Evolutionary conservation across 495 filamentous ascomycete genomes (phyloP), one percentile per base, ranked within the genome.

Genomic region (Aspergillus olivimuriae): DNA sequence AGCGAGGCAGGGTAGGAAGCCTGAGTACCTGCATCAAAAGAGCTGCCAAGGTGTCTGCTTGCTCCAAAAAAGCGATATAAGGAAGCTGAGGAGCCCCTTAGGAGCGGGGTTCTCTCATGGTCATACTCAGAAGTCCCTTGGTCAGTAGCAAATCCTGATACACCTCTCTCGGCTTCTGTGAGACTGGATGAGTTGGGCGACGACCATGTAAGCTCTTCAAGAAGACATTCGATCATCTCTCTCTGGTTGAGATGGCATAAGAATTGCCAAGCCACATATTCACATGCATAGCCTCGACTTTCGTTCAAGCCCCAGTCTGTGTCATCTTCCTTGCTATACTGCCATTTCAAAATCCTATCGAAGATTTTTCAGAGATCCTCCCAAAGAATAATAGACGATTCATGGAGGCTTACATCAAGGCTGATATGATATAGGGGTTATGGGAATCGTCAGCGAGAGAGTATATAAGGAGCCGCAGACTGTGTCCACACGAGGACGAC

Each of bases 211-310:
- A 94, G 75, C 54, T 95, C 87, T 50, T 84, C 80, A n/a, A 94
- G 73, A 35, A 92, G 80, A 50, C 81, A 88, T 31, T 92, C 85
- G 28, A 95, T 83, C 8, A 81, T 80, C 52, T 95, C 91, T 21
- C 80, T 69, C 47, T 90, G 84, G 3, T 86, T 83, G 17, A 95
- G 63, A 56, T 82, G 82, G 24, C 81, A 82, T 33, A 95, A 70
- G 50, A 92, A 89, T 34, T 90, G 78, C 84, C 89, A 95, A 20
- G 91, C 91, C 14, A 94, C 84, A 50, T 91, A 86, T 64, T 97
- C 90, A 60, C 89, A 95, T 18, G 87, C 89, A 60, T 81, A 75
- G 3, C 87, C 87, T 49, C 91, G 75, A 39, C 84, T 83, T 43
- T 87, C 78, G 53, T 83, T 82, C 23, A 91, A 53, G 1, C 82